These are phyloP conservation scores for Protea cynaroides DNA, from an alignment of 164 flowering plant species.

Conservation along the genomic window DNA sequence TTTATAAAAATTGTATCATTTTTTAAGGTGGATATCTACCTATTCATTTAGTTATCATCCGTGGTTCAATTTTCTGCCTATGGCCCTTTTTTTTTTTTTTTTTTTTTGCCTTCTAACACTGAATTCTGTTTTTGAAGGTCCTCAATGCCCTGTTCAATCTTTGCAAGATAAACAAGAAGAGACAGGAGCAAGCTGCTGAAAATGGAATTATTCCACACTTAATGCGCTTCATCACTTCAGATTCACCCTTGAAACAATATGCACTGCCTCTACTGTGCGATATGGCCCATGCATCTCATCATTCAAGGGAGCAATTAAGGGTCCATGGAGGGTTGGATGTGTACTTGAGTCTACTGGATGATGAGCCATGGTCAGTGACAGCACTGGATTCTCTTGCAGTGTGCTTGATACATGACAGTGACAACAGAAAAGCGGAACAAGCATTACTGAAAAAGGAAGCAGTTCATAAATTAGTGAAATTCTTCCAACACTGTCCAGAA, in stretches of 20 bases:
- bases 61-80: neutral
- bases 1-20: too few relatives aligned
- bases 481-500: slow-evolving; percentile 91
- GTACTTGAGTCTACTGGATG: slow-evolving; percentile 92
- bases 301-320: slow-evolving; percentile 92
- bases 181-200: slow-evolving; percentile 99
- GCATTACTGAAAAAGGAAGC: slow-evolving; percentile 90
- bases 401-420: slow-evolving; percentile 94
- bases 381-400: slow-evolving; percentile 93
- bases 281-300: slow-evolving; percentile 99
- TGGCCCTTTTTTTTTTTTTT: neutral
- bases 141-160: slow-evolving; percentile 90
- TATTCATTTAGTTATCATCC: too few relatives aligned
- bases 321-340: slow-evolving; percentile 95
- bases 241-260: slow-evolving; percentile 76
- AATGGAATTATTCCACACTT: slow-evolving; percentile 98
- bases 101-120: too few relatives aligned
- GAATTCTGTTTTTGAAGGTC: slow-evolving; percentile 47
- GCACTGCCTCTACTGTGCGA: slow-evolving; percentile 94
- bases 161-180: slow-evolving; percentile 95
- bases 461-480: slow-evolving; percentile 89
- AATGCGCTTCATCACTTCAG: slow-evolving; percentile 78
- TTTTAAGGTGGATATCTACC: too few relatives aligned
- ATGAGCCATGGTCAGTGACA: slow-evolving; percentile 88
- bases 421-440: slow-evolving; percentile 88